Base-by-base conservation (phyloP, 2,329 filamentous ascomycete genomes). In the Leptographium lundbergii region DNA sequence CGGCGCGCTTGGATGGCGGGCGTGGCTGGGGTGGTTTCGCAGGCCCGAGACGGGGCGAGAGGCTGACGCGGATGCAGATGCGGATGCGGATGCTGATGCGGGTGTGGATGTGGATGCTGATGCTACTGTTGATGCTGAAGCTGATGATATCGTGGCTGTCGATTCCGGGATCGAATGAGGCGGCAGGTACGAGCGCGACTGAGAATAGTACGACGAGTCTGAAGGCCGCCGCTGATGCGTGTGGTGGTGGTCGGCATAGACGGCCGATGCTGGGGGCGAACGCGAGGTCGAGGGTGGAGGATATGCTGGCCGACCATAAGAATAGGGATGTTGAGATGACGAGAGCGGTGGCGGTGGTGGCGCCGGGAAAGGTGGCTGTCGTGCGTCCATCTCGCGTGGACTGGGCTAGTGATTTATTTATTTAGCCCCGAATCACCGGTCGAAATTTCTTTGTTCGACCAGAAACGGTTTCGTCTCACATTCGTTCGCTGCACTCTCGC, bases 1-100 rank as follows among this genome's bases (percentile, higher is more conserved):
- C 10, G 76, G 74, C n/a, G 75, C 65, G 67, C 72, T 76, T 58
- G 71, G 74, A 59, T 75, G 72, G 61, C 74, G 74, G 58, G 72
- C 69, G 67, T 74, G 74, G 57, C 68, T 67, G 47, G 70, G 32
- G 32, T 36, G 19, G 29, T 53, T 29, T 24, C 27, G 25, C 2
- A 27, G 50, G 24, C 19, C 27, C 2, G 25, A 62, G 62, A 68
- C 63, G 36, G 67, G 64, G 52, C 66, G 66, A 9, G 69, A 45
- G 6, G 47, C 10, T 7, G 55, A 13, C 19, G 45, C 9, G 2
- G 32, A 34, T 9, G 39, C 17, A 3, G 39, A 14, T 54, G 25
- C 29, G 53, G 42, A 51, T 56, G 53, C 1, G 10, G 29, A 9
- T 24, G n/a, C 17, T 39, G 52, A 3, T 29, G 24, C 63, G 34